Percentiles rank a stretch among this genome's conserved stretches.
These are phyloP conservation scores for Vanderwaltozyma verrucispora DNA, from an alignment of 805 yeast species.

Conservation along the genomic window DNA sequence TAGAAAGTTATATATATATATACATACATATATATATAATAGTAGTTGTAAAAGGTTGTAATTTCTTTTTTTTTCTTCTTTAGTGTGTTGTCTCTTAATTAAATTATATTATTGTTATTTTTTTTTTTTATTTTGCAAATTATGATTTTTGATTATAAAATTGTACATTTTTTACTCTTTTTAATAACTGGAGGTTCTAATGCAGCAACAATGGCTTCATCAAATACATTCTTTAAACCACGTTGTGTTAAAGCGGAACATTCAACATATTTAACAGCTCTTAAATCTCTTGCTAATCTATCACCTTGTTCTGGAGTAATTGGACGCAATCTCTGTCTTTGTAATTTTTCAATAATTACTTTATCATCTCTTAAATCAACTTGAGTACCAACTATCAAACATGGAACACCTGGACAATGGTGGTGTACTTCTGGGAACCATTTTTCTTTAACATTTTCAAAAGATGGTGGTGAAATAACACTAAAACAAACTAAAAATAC, in stretches of 20 bases:
- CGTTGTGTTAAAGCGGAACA: conserved; percentile 96
- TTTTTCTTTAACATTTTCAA: conserved; percentile 94
- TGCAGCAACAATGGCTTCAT: conserved; percentile 97
- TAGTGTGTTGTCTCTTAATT: no score
- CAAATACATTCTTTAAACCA: conserved; percentile 96
- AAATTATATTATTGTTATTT: neutral
- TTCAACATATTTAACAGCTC: conserved; percentile 94
- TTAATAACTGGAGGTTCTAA: conserved; percentile 91
- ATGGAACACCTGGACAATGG: conserved; percentile 97
- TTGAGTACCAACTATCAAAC: conserved; percentile 94
- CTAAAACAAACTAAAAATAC: conserved; percentile 93
- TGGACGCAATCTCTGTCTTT: conserved; percentile 64
- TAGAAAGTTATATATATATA: no score
- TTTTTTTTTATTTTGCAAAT: no score
- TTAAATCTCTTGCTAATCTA: conserved; percentile 82
- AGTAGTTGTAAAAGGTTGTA: no score
- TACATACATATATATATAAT: no score
- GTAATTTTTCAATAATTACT: conserved; percentile 77
- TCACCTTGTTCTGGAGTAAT: conserved; percentile 84
- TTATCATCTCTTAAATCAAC: conserved; percentile 91
- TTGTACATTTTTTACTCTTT: conserved; percentile 66
- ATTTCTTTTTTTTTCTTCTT: no score
- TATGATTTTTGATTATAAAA: conserved; percentile 43
- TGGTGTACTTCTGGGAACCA: conserved; percentile 99
- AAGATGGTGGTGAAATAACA: conserved; percentile 93